Evolutionary conservation across 768 basidiomycete genomes (phyloP).

Genomic region (Calvatia gigantea): DNA sequence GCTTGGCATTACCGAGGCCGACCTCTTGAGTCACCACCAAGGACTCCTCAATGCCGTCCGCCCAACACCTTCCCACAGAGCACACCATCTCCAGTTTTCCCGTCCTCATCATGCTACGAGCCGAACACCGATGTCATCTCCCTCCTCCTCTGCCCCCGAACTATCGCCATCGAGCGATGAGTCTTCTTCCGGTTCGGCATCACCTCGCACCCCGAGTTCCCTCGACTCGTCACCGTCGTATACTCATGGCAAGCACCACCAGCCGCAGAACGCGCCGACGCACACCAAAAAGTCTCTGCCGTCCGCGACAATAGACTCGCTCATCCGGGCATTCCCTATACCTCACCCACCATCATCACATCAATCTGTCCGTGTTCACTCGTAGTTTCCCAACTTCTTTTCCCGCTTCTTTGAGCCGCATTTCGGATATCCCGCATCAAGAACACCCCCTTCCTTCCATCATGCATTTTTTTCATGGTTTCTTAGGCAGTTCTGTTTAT

Average conservation of each 20-base stretch:
- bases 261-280: conserved; percentile 7
- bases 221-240: conserved; percentile 20
- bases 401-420: background rate
- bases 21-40: conserved; percentile 52
- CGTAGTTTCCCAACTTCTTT: background rate
- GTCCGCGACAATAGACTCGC: conserved; percentile 36
- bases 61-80: conserved; percentile 15
- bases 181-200: conserved; percentile 24
- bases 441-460: background rate
- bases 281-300: conserved; percentile 22
- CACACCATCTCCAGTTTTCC: conserved; percentile 18
- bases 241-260: conserved; percentile 15
- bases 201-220: conserved; percentile 24
- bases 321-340: conserved; percentile 47
- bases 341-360: conserved; percentile 27
- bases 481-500: conserved; percentile 10
- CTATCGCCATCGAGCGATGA: conserved; percentile 19
- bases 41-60: conserved; percentile 28
- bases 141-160: conserved; percentile 11
- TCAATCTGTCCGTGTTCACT: conserved; percentile 12
- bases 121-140: conserved; percentile 3
- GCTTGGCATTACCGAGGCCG: conserved; percentile 59
- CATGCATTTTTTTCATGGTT: conserved; percentile 1
- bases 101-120: conserved; percentile 20
- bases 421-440: background rate